Evolutionary conservation across 352 stramenopile genomes (phyloP).

Genomic region (Pythium myriotylum): DNA sequence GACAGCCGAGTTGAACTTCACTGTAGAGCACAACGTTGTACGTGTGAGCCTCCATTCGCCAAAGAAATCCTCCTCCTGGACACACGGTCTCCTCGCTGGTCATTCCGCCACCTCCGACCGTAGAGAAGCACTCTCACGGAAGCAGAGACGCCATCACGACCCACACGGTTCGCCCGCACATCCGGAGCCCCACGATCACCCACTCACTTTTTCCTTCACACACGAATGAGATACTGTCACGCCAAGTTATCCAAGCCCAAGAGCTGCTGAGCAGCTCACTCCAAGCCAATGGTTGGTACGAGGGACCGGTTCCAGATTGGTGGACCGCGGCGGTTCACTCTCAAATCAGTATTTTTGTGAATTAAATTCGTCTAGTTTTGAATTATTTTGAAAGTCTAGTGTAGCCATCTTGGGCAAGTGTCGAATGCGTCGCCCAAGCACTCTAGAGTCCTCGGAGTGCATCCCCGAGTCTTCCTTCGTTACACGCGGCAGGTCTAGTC

Average conservation of each 20-base stretch:
- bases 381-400: background rate
- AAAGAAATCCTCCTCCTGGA: background rate
- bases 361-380: slow-evolving; percentile 8
- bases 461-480: too few relatives aligned
- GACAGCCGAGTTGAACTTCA: slow-evolving; percentile 95
- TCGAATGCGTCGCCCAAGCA: background rate
- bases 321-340: slow-evolving; percentile 29
- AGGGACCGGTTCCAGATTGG: background rate
- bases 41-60: too few relatives aligned
- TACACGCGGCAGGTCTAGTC: slow-evolving; percentile 1
- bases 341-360: slow-evolving; percentile 16
- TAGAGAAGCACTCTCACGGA: background rate
- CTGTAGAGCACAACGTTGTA: slow-evolving; percentile 31
- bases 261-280: too few relatives aligned
- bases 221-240: slow-evolving; percentile 84
- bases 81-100: background rate
- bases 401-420: slow-evolving; percentile 11
- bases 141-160: background rate
- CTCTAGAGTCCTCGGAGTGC: too few relatives aligned
- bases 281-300: slow-evolving; percentile 31
- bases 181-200: background rate
- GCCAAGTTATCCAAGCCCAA: too few relatives aligned
- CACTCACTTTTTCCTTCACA: slow-evolving; percentile 86
- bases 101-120: background rate
- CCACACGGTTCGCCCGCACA: background rate